Conservation (phyloP, 371 early-diverging fungal genomes). For the Rozella allomycis region DNA sequence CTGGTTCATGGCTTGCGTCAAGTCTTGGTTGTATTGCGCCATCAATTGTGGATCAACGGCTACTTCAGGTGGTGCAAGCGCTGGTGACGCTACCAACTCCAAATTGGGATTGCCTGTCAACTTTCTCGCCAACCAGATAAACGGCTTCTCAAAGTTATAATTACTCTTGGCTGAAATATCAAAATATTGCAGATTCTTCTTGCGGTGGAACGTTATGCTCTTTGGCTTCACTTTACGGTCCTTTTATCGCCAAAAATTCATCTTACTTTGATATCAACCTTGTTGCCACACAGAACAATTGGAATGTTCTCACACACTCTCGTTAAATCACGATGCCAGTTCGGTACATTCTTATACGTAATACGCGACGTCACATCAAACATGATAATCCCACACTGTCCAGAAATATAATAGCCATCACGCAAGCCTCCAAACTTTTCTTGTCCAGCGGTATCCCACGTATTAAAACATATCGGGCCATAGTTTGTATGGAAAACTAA, state of each 20-base stretch:
- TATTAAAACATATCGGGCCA: constrained; percentile 89
- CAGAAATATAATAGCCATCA: constrained; percentile 99
- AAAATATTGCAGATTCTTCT: constrained; percentile 95
- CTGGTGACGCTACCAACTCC: constrained; percentile 94
- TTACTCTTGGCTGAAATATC: constrained; percentile 98
- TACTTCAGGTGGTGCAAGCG: constrained; percentile 91
- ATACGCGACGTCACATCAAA: constrained; percentile 99
- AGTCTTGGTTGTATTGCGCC: constrained; percentile 51
- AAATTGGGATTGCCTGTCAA: constrained; percentile 78
- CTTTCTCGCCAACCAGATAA: constrained; percentile 96
- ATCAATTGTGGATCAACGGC: constrained; percentile 54
- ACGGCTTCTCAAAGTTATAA: constrained; percentile 99
- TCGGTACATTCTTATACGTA: constrained; percentile 99
- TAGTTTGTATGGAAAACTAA: constrained; percentile 92
- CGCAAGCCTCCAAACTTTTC: constrained; percentile 99
- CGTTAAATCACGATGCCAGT: constrained; percentile 98
- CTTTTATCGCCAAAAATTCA: constrained; percentile 7
- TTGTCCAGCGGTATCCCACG: constrained; percentile 99
- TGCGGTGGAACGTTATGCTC: constrained; percentile 97
- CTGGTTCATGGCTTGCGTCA: constrained; percentile 44
- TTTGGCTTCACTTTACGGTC: constrained; percentile 99
- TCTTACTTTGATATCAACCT: constrained; percentile 84
- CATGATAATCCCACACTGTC: constrained; percentile 99
- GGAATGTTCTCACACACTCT: constrained; percentile 99
- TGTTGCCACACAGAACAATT: constrained; percentile 99